Percentiles rank a stretch among this genome's conserved stretches.
Conservation (phyloP, 441 rosid genomes). For the Daphne laureola region DNA sequence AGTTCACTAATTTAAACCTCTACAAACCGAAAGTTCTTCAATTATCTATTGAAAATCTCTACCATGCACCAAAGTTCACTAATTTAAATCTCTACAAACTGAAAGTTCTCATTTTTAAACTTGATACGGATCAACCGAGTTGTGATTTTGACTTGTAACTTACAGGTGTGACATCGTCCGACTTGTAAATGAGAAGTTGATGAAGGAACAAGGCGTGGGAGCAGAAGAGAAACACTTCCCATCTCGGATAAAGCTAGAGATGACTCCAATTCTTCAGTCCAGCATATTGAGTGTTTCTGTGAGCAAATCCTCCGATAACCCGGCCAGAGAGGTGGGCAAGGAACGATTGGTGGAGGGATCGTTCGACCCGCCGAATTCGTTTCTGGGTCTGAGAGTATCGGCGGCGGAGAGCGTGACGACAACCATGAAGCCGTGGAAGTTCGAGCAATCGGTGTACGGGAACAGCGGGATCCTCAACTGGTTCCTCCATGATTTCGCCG, state of each 20-base stretch:
- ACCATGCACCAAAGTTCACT: too few species aligned
- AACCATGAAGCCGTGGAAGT: constrained; percentile 79
- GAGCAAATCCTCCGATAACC: constrained; percentile 67
- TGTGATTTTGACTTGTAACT: neutral
- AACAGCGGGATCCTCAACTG: constrained; percentile 57
- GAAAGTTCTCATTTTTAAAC: neutral
- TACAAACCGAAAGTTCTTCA: too few species aligned
- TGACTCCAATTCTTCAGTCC: constrained; percentile 62
- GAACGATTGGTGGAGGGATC: constrained; percentile 50
- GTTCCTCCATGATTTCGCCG: constrained; percentile 70
- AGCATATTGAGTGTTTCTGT: constrained; percentile 67
- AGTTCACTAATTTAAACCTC: too few species aligned
- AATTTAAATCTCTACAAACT: neutral
- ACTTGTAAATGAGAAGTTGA: constrained; percentile 44
- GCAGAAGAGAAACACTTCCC: constrained; percentile 76
- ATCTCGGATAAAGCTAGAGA: constrained; percentile 53
- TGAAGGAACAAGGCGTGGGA: constrained; percentile 62
- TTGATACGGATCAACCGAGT: neutral
- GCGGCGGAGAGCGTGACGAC: constrained; percentile 49
- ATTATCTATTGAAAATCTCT: too few species aligned
- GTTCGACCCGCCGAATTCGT: constrained; percentile 62
- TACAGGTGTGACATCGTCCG: constrained; percentile 53
- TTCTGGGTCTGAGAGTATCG: constrained; percentile 53
- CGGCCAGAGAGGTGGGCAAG: constrained; percentile 33
- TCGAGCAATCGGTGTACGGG: constrained; percentile 63